A percentile compares a stretch with the other conserved stretches of the same genome.
phyloP scores from a whole-genome alignment of 257 asterid species.

The Solanum gandarillasii region DNA sequence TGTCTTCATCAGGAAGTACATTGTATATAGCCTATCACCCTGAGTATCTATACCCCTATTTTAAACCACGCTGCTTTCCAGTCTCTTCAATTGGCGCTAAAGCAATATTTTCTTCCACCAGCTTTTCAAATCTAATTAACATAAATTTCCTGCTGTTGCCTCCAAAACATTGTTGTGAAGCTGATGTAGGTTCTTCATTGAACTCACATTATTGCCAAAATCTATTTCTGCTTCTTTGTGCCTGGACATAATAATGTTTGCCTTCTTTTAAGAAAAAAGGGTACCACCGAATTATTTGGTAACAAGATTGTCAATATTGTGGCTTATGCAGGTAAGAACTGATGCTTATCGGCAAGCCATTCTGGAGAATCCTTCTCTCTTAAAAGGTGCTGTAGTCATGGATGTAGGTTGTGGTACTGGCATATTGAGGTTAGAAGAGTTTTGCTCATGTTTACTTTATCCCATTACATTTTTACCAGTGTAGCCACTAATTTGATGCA shows the following conservation, averaged over 20 bases:
- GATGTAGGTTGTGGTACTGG: slow-evolving; percentile 99
- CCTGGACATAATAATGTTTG: neutral
- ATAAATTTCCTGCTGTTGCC: neutral
- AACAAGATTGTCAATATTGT: neutral
- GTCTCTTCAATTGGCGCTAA: neutral
- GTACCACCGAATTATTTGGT: neutral
- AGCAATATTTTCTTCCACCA: neutral
- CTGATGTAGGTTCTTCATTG: neutral
- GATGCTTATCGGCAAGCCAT: slow-evolving; percentile 82
- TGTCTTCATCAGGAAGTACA: neutral
- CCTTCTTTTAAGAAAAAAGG: neutral
- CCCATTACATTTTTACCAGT: neutral
- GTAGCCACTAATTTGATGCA: neutral
- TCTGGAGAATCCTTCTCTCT: slow-evolving; percentile 72
- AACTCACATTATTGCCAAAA: neutral
- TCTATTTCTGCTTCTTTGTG: neutral
- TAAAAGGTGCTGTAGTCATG: slow-evolving; percentile 68
- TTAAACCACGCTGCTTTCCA: neutral
- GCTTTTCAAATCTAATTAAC: neutral
- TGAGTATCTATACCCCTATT: neutral
- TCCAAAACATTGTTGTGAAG: neutral
- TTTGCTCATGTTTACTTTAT: neutral
- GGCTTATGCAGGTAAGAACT: slow-evolving; percentile 62
- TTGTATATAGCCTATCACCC: neutral
- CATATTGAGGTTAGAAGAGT: slow-evolving; percentile 57